Conservation (phyloP, 2,329 filamentous ascomycete genomes). For the Fusarium sp. region DNA sequence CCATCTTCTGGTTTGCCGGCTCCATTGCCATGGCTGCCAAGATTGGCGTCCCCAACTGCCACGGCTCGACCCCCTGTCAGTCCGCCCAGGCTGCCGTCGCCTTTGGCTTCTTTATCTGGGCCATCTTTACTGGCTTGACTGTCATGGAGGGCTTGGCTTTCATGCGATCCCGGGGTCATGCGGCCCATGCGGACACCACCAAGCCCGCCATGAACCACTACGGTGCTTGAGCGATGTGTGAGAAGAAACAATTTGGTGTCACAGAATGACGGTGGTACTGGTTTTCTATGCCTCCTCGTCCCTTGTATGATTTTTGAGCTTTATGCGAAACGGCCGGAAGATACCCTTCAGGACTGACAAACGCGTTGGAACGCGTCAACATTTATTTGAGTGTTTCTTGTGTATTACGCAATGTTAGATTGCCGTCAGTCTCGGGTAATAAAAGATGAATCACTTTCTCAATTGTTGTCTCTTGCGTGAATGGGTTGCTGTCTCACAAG, state of each 20-base stretch:
- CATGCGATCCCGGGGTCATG: conserved; percentile 54
- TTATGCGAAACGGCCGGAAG: conserved; percentile 39
- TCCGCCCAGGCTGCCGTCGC: conserved; percentile 72
- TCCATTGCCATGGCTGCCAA: conserved; percentile 81
- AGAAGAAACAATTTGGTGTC: background rate
- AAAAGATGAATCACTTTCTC: background rate
- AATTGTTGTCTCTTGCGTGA: background rate
- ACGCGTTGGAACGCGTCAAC: conserved; percentile 16
- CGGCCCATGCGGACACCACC: conserved; percentile 46
- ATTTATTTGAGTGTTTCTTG: conserved; percentile 10
- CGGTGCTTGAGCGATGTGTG: conserved; percentile 17
- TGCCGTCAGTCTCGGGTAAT: background rate
- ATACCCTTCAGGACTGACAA: conserved; percentile 37
- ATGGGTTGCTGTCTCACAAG: background rate
- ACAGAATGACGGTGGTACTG: conserved; percentile 1
- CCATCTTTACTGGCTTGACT: conserved; percentile 60
- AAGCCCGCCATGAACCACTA: conserved; percentile 36
- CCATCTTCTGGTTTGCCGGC: conserved; percentile 91
- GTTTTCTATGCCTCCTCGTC: conserved; percentile 6
- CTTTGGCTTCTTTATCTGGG: conserved; percentile 75
- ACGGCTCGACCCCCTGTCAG: conserved; percentile 67
- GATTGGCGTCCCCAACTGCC: conserved; percentile 67
- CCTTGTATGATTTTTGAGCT: conserved; percentile 1
- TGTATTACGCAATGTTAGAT: conserved; percentile 12
- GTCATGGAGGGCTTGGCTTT: conserved; percentile 60